phyloP scores from a whole-genome alignment of 805 yeast genomes.

The Torulaspora indica region DNA sequence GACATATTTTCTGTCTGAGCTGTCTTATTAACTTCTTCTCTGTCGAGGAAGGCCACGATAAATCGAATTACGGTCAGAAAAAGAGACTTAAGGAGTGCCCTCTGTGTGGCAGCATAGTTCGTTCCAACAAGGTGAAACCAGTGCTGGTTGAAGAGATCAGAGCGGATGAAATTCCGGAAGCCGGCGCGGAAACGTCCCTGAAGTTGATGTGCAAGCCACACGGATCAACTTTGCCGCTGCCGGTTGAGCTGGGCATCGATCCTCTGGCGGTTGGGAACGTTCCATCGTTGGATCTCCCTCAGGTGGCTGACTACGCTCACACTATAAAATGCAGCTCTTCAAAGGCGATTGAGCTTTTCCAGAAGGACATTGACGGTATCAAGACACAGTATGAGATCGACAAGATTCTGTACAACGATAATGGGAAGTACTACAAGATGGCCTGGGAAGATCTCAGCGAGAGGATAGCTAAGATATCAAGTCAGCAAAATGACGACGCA shows the following conservation, averaged over 20 bases:
- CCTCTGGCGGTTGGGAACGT: conserved; percentile 42
- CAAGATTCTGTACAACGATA: conserved; percentile 54
- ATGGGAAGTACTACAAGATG: conserved; percentile 47
- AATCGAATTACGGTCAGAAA: conserved; percentile 33
- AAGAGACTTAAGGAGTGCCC: conserved; percentile 72
- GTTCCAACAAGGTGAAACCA: conserved; percentile 57
- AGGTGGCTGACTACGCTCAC: conserved; percentile 52
- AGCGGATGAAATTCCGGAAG: conserved; percentile 52
- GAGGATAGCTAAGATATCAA: conserved; percentile 40
- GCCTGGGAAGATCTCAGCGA: conserved; percentile 55
- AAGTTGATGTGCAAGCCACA: conserved; percentile 59
- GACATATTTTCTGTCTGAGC: conserved; percentile 83
- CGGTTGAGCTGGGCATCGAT: conserved; percentile 44
- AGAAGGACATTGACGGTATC: conserved; percentile 55
- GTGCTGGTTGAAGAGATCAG: conserved; percentile 53
- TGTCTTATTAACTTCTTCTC: conserved; percentile 67
- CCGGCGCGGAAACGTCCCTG: conserved; percentile 51
- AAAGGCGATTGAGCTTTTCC: conserved; percentile 51
- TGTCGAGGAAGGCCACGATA: conserved; percentile 39
- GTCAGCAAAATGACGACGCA: conserved; percentile 23
- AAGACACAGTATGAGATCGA: conserved; percentile 52
- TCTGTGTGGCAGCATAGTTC: conserved; percentile 58
- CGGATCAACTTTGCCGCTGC: conserved; percentile 44
- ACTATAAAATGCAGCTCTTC: conserved; percentile 60
- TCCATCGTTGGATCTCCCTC: conserved; percentile 49